These are phyloP conservation scores for Kwoniella dendrophila DNA, from an alignment of 768 basidiomycete genomes.

Conservation along the genomic window DNA sequence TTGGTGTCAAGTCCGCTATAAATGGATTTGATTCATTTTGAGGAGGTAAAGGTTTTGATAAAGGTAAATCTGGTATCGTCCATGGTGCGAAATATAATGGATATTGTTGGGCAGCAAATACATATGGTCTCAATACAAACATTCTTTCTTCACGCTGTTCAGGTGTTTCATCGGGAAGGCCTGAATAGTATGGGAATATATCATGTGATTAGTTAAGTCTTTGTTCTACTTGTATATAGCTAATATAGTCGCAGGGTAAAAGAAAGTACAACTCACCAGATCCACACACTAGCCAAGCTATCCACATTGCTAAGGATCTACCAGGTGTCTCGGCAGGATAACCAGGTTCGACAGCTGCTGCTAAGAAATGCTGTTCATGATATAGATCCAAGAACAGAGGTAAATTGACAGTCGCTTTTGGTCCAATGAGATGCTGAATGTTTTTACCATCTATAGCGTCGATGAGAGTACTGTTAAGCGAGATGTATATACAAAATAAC, in stretches of 20 bases:
- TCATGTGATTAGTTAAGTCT: neutral
- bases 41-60: conserved; percentile 14
- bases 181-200: neutral
- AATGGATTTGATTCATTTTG: conserved; percentile 38
- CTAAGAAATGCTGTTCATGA: conserved; percentile 50
- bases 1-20: conserved; percentile 54
- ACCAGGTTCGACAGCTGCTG: conserved; percentile 53
- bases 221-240: neutral
- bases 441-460: conserved; percentile 50
- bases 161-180: conserved; percentile 14
- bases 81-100: conserved; percentile 56
- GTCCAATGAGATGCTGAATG: conserved; percentile 38
- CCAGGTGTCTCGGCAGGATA: conserved; percentile 53
- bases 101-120: conserved; percentile 57
- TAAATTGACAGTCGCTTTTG: conserved; percentile 38
- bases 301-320: conserved; percentile 54
- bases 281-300: conserved; percentile 48
- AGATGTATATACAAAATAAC: too few species aligned
- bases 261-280: conserved; percentile 23
- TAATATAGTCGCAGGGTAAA: neutral
- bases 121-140: conserved; percentile 58
- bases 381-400: conserved; percentile 51
- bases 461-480: neutral
- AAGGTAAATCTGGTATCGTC: conserved; percentile 54
- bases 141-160: conserved; percentile 54